Base-by-base conservation (phyloP, 805 yeast species). In the Candida ascalaphidarum region DNA sequence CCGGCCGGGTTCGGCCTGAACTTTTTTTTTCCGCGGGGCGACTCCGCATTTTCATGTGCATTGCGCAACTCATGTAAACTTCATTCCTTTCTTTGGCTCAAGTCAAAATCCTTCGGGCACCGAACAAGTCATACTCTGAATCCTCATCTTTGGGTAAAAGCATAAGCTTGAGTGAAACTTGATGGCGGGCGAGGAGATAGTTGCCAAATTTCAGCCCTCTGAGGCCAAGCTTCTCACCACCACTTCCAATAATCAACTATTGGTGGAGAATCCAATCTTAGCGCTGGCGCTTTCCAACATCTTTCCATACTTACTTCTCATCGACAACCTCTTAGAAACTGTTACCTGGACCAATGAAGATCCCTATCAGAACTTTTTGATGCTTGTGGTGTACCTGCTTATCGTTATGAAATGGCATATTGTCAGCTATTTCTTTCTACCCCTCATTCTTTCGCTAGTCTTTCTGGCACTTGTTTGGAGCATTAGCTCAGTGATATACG, bases 261-360 rank as follows among this genome's bases (percentile, higher is more conserved):
- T 62, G n/a, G 45, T 47, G n/a, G 66, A 60, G 14, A 54, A 46
- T n/a, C 75, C 75, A 3, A 39, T 57, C 5, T 42, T 71, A n/a
- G 55, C 71, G 6, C 50, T 68, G 7, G 65, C 71, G 1, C 51
- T 72, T 17, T 56, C 68, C 21, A 53, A 63, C 23, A 55, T 64
- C 17, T 70, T 66, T 35, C 77, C 78, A 2, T 51, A 63, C 32
- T 47, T 72, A 18, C 41, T 68, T 11, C 39, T 71, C 14, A 43
- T 64, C 5, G 76, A 72, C 41, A 49, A 56, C 23, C 31, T 60
- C 5, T 43, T 72, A 11, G 67, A 67, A 21, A 44, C 67, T 10
- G 34, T 70, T 13, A 70, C 77, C 1, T 72, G 79, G 79, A 71
- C 79, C 1, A 68, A 69, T 33, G 65, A 58, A 4, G 70, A 68